Conservation (phyloP, 805 yeast genomes). For the Candida lessepsii region DNA sequence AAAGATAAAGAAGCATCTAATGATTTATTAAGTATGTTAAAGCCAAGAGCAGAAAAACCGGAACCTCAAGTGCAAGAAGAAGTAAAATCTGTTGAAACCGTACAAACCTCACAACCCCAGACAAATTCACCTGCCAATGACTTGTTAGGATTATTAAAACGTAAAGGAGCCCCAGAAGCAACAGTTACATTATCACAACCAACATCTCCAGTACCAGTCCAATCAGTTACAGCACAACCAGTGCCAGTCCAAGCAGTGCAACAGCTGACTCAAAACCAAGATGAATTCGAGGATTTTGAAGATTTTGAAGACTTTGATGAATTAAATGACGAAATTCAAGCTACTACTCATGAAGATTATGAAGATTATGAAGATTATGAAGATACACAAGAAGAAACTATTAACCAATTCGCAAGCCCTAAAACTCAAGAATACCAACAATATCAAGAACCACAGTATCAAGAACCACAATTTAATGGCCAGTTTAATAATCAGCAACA, state of each 20-base stretch:
- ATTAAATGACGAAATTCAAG: conserved; percentile 12
- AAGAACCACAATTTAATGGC: no score
- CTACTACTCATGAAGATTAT: conserved; percentile 9
- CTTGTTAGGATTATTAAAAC: conserved; percentile 3
- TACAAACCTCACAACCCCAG: not conserved
- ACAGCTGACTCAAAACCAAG: no score
- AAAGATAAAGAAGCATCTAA: conserved; percentile 8
- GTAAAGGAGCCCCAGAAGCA: not conserved
- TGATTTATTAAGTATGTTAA: conserved; percentile 18
- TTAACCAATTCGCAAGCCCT: not conserved
- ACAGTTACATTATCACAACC: not conserved
- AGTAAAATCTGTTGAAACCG: not conserved
- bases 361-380: conserved; percentile 3
- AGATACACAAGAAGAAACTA: not conserved
- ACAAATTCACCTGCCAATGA: conserved; percentile 1
- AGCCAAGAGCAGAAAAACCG: conserved; percentile 8
- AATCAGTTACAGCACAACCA: not conserved
- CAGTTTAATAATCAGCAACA: no score
- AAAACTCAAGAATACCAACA: not conserved
- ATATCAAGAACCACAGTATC: not conserved
- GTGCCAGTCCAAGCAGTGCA: no score
- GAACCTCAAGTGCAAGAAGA: not conserved
- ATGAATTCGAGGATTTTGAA: conserved; percentile 31
- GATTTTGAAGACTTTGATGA: conserved; percentile 36
- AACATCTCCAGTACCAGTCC: not conserved